Percentiles rank a stretch among this genome's conserved stretches.
phyloP scores from a whole-genome alignment of 1,139 yeast genomes.

The Yamadazyma mexicana region DNA sequence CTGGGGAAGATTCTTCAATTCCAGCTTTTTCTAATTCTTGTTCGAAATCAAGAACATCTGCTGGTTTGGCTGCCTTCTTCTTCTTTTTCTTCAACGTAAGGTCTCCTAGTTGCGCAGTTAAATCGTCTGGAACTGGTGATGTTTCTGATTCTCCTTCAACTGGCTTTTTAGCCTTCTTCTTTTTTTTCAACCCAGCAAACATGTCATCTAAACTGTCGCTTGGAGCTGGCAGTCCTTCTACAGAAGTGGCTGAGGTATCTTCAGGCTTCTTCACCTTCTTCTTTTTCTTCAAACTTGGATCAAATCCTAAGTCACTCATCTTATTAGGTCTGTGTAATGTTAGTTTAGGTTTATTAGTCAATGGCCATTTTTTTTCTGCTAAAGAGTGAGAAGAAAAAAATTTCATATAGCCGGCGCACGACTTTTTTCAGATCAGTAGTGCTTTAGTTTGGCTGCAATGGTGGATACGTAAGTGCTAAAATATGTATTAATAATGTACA shows the following conservation, averaged over 20 bases:
- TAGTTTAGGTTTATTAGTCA: constrained; percentile 1
- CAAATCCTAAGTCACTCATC: constrained; percentile 71
- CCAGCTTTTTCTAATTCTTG: constrained; percentile 92
- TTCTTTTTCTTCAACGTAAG: constrained; percentile 83
- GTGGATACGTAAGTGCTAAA: too few species aligned
- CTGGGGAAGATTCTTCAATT: constrained; percentile 50
- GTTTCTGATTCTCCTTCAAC: constrained; percentile 31
- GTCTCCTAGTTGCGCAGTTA: constrained; percentile 68
- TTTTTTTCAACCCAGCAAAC: constrained; percentile 56
- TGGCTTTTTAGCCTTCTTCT: constrained; percentile 50
- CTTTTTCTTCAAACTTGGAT: constrained; percentile 80
- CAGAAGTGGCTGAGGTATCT: constrained; percentile 33
- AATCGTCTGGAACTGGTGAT: constrained; percentile 50
- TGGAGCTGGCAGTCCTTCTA: constrained; percentile 30
- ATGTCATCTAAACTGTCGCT: constrained; percentile 44
- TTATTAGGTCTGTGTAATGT: constrained; percentile 4
- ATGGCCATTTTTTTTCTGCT: constrained; percentile 10
- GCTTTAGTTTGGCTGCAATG: not conserved
- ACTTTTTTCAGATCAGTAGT: not conserved
- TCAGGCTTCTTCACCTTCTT: constrained; percentile 64
- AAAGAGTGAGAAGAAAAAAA: constrained; percentile 9
- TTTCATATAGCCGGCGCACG: constrained; percentile 12
- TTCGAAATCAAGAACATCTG: constrained; percentile 76
- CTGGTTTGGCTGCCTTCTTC: constrained; percentile 65
- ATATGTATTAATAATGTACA: constrained; percentile 1